Percentiles rank a stretch among this genome's conserved stretches.
These are phyloP conservation scores for Nepenthes alata DNA, from an alignment of 179 eudicot species.

Conservation along the genomic window DNA sequence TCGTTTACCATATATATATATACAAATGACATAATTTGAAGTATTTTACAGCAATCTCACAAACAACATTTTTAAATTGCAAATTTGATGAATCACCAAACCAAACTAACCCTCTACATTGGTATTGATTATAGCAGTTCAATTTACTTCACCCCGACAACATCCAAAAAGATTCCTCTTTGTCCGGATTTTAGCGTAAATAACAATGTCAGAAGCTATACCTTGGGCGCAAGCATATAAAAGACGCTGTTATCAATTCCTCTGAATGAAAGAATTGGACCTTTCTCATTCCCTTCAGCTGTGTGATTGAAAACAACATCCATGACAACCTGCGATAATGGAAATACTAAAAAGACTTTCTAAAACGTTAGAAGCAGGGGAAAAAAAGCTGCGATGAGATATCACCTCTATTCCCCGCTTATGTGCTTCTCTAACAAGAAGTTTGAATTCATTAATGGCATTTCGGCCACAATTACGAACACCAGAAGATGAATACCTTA, in stretches of 20 bases:
- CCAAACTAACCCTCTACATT: no score
- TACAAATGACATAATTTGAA: no score
- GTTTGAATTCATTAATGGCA: constrained; percentile 80
- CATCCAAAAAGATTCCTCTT: no score
- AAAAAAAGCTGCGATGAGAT: constrained; percentile 9
- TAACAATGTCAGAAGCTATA: constrained; percentile 9
- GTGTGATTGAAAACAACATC: constrained; percentile 98
- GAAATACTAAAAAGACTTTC: constrained; percentile 10
- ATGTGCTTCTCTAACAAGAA: constrained; percentile 91
- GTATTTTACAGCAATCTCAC: no score
- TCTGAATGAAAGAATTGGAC: constrained; percentile 76
- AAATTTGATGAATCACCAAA: no score
- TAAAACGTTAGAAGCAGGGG: constrained; percentile 6
- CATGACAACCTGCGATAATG: constrained; percentile 66
- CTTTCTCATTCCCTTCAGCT: constrained; percentile 97
- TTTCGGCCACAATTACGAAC: constrained; percentile 58
- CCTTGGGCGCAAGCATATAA: constrained; percentile 98
- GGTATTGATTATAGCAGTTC: no score
- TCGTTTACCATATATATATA: no score
- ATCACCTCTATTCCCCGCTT: constrained; percentile 92
- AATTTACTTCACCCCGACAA: no score
- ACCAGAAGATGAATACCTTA: constrained; percentile 76
- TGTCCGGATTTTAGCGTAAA: no score
- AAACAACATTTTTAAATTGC: no score
- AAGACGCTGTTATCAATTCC: constrained; percentile 91